Conservation (phyloP, 2,329 filamentous ascomycete species). For the Penicillium digitatum region DNA sequence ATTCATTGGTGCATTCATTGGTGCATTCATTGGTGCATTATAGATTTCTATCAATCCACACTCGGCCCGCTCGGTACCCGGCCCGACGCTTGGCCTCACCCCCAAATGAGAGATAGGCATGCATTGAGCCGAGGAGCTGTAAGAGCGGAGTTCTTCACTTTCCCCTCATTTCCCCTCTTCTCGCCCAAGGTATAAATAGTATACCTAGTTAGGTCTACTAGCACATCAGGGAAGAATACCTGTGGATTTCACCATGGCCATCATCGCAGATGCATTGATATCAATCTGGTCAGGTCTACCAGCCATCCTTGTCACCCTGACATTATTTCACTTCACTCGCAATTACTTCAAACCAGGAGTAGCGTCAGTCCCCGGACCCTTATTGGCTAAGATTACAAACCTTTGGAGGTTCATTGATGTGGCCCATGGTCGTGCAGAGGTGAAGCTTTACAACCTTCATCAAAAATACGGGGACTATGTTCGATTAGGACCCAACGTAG, state of each 20-base stretch:
- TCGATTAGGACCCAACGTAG: constrained; percentile 20
- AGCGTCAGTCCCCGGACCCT: not conserved
- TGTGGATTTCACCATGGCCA: not conserved
- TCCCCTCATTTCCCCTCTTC: not conserved
- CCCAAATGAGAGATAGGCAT: too few relatives aligned
- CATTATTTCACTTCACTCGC: not conserved
- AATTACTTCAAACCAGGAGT: not conserved
- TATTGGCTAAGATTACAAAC: not conserved
- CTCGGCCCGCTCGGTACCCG: too few relatives aligned
- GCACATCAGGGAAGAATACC: not conserved
- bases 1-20: too few relatives aligned
- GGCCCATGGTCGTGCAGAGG: not conserved
- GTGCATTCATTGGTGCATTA: too few relatives aligned
- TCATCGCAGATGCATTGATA: not conserved
- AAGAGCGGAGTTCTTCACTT: not conserved
- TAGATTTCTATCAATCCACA: too few relatives aligned
- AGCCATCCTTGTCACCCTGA: not conserved
- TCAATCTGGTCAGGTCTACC: not conserved
- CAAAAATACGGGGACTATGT: constrained; percentile 21
- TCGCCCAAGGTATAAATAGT: not conserved
- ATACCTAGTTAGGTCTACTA: not conserved
- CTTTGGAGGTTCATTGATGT: not conserved
- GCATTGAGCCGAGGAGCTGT: too few relatives aligned
- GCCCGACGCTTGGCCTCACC: too few relatives aligned
- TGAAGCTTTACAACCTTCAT: constrained; percentile 9